Evolutionary conservation across 805 yeast genomes (phyloP), one percentile per base, ranked within the genome.

Genomic region (Grigorovia jiainica): DNA sequence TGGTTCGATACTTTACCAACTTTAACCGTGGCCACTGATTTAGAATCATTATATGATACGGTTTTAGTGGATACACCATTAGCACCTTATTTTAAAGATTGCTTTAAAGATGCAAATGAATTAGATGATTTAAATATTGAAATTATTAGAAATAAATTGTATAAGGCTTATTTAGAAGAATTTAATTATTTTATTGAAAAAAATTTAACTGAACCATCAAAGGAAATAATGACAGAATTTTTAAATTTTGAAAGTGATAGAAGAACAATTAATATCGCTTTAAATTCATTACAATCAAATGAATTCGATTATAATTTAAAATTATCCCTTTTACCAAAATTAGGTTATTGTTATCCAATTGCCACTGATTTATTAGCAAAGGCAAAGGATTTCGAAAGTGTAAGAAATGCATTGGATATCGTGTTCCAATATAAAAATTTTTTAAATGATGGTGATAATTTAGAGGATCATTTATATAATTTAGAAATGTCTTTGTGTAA

Each of bases 1-100:
- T 89, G 97, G 96, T 92, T 92, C 57, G 98, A 92, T 53, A 90
- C 97, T 7, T 75, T 92, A 52, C 98, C 98, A 29, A 90, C 97
- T 0, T 72, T 92, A 44, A 77, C 92, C 13, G 92, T 90, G 39
- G 97, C 97, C 38, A 87, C 96, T 2, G 97, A 90, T 63, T 78
- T 90, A 43, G 95, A 87, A 54, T 78, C 92, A n/a, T 72, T 92
- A 54, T 92, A 90, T 67, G 82, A 82, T 55, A 84, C 94, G 1
- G 98, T 92, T 11, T 70, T 92, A 45, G 82, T 92, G 42, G 99
- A 92, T 65, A 92, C 98, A 6, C 99, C 99, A 5, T 74, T 92
- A 59, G 97, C 98, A 1, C 95, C 96, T 33, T 92, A 89, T 66
- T 92, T 92, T 71, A 82, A 86, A 59, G 86, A 82, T 58, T 86